phyloP scores from a whole-genome alignment of 2,329 filamentous ascomycete species.

The Zasmidium cellare region DNA sequence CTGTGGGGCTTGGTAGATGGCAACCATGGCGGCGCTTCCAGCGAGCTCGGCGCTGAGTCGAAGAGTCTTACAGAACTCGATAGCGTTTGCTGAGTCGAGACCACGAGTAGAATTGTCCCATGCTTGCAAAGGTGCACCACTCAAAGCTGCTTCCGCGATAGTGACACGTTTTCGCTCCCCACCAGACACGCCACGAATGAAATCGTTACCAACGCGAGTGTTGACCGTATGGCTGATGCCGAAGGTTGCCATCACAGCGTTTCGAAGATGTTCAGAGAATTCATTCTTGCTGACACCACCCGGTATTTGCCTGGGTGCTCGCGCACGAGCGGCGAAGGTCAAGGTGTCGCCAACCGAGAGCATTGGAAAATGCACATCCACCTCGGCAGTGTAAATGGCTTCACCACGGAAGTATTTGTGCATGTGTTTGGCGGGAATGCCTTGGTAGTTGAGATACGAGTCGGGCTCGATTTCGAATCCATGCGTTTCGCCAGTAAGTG shows the following conservation, averaged over 20 bases:
- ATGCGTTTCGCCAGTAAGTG: constrained; percentile 78
- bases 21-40: constrained; percentile 65
- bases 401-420: constrained; percentile 76
- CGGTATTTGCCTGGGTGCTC: constrained; percentile 63
- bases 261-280: constrained; percentile 64
- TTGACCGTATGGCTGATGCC: constrained; percentile 73
- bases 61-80: constrained; percentile 73
- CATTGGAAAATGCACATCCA: constrained; percentile 78
- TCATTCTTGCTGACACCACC: constrained; percentile 55
- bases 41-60: constrained; percentile 68
- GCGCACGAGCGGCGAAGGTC: constrained; percentile 71
- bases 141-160: constrained; percentile 75
- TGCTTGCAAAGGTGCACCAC: constrained; percentile 60
- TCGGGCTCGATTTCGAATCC: constrained; percentile 71
- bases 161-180: constrained; percentile 78
- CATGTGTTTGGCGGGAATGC: constrained; percentile 72
- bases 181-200: constrained; percentile 71
- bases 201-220: constrained; percentile 74
- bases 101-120: constrained; percentile 80
- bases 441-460: constrained; percentile 81
- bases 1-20: constrained; percentile 73
- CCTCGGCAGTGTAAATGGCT: constrained; percentile 83
- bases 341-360: constrained; percentile 77
- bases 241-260: constrained; percentile 74
- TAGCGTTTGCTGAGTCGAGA: constrained; percentile 72